Evolutionary conservation across 1,139 yeast genomes (phyloP), one percentile per base, ranked within the genome.

Genomic region (Hemisphaericaspora subhashii): DNA sequence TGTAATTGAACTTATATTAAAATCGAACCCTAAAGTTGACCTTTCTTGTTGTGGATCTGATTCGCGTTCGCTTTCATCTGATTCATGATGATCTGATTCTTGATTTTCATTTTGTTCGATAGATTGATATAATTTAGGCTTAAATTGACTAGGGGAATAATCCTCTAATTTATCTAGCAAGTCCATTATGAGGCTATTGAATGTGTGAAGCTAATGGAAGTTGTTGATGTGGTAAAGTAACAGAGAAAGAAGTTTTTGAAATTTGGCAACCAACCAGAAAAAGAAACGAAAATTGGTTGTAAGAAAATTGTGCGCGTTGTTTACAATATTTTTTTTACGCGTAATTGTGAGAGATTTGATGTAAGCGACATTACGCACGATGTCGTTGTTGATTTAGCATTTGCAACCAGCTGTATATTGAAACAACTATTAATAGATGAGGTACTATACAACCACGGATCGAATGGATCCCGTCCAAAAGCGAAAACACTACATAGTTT

Each of bases 111-210:
- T 34, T 21, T 45, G 23, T 14, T 39, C 35, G n/a, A 29, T 35
- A n/a, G 37, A 6, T 28, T 35, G 33, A 12, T 24, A 20, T 20
- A 28, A 28, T 11, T 13, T 30, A 11, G 22, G 20, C 9, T 40
- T 38, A 12, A 45, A 39, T 28, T 39, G 48, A 23, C 40, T 29
- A 6, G 45, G 37, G 16, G 48, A 37, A 20, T 39, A 35, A 28
- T 48, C 51, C 9, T 51, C 54, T 12, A 52, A 46, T 15, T 39
- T 44, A 31, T 54, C 55, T 31, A 54, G 38, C 38, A 54, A 48
- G 35, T 54, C 57, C 58, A 53, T 55, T 11, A 8, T 33, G 12
- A n/a, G n/a, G 20, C 22, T 11, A 11, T 24, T n/a, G n/a, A n/a
- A n/a, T n/a, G n/a, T n/a, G n/a, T n/a, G n/a, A n/a, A n/a, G n/a